Evolutionary conservation across 2,329 filamentous ascomycete genomes (phyloP).

Genomic region (Ascocoryne sarcoides): DNA sequence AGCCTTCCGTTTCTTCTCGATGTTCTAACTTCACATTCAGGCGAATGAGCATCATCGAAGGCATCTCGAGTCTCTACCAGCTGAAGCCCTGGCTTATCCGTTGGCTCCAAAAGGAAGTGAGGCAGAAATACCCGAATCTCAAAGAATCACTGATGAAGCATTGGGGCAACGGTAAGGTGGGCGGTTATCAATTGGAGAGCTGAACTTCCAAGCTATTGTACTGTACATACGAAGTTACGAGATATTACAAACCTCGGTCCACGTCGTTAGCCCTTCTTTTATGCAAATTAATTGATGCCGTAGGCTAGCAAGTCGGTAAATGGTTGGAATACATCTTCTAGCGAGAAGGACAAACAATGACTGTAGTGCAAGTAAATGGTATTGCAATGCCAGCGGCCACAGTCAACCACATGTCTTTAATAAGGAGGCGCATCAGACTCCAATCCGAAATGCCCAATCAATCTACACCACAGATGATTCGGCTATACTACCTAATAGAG

Average conservation of each 20-base stretch:
- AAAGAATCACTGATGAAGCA: constrained; percentile 49
- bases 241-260: too few species aligned
- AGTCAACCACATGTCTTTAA: too few species aligned
- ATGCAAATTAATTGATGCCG: too few species aligned
- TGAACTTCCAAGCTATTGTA: constrained; percentile 1
- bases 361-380: neutral
- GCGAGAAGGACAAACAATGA: too few species aligned
- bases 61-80: constrained; percentile 72
- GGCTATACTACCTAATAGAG: too few species aligned
- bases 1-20: too few species aligned
- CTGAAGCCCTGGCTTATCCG: constrained; percentile 62
- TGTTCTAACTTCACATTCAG: constrained; percentile 37
- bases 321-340: too few species aligned
- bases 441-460: too few species aligned
- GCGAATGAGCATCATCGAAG: constrained; percentile 83
- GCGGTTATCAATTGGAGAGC: constrained; percentile 2
- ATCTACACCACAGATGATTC: too few species aligned
- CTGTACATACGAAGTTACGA: constrained; percentile 21
- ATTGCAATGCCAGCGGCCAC: neutral
- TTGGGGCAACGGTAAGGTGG: constrained; percentile 48
- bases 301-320: too few species aligned
- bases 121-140: constrained; percentile 49
- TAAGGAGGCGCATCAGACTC: too few species aligned
- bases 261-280: too few species aligned
- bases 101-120: constrained; percentile 52